A percentile compares a stretch with the other conserved stretches of the same genome.
Conservation (phyloP, 257 asterid species). For the Buddleja alternifolia region DNA sequence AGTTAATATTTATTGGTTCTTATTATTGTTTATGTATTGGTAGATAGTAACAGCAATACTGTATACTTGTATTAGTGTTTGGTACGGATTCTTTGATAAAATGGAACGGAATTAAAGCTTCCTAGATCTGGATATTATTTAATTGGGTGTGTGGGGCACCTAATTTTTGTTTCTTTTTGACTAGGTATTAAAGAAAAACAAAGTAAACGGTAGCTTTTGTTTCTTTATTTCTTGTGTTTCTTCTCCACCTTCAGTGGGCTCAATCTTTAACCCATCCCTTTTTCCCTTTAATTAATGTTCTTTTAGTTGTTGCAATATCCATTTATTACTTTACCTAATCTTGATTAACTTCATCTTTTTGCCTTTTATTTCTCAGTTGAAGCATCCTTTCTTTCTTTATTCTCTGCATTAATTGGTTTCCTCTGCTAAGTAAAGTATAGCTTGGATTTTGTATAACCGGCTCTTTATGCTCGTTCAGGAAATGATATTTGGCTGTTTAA, state of each 20-base stretch:
- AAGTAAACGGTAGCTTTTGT: constrained; percentile 41
- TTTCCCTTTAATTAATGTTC: constrained; percentile 18
- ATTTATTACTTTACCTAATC: constrained; percentile 19
- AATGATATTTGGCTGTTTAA: constrained; percentile 16
- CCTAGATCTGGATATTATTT: constrained; percentile 50
- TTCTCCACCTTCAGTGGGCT: constrained; percentile 6
- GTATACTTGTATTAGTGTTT: constrained; percentile 15
- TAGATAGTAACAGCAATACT: constrained; percentile 1
- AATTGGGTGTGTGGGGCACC: constrained; percentile 16
- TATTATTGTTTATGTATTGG: constrained; percentile 14
- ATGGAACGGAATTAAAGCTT: constrained; percentile 33
- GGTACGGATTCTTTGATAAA: constrained; percentile 20
- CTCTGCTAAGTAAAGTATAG: not conserved
- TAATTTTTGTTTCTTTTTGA: constrained; percentile 38
- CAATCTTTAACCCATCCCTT: not conserved
- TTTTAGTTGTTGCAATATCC: not conserved
- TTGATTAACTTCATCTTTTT: constrained; percentile 15
- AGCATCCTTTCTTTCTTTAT: not conserved
- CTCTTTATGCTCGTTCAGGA: constrained; percentile 4
- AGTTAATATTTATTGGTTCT: not conserved
- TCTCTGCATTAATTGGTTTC: constrained; percentile 5
- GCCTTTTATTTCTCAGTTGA: constrained; percentile 9
- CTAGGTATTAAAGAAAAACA: constrained; percentile 21
- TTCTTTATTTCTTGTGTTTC: constrained; percentile 32
- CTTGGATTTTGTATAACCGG: not conserved